Evolutionary conservation across 129 eudicot species (phyloP).

Genomic region (Rutidosis leptorrhynchoides): DNA sequence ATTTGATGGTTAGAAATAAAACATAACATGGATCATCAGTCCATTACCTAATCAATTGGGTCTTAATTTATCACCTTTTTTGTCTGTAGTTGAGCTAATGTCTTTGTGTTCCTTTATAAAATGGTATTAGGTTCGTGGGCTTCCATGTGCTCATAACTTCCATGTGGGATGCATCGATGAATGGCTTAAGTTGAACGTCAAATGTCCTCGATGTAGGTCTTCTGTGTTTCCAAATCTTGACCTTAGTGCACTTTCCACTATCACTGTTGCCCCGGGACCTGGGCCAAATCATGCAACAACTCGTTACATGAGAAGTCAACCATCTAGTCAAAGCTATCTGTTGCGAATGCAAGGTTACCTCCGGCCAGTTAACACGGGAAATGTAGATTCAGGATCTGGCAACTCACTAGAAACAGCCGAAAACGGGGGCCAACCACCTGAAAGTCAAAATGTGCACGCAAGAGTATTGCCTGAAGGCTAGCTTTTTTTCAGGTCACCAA

Average conservation of each 20-base stretch:
- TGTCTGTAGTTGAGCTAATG: background rate
- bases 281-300: conserved; percentile 50
- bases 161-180: conserved; percentile 94
- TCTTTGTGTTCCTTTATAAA: background rate
- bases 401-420: conserved; percentile 45
- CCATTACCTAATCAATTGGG: background rate
- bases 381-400: conserved; percentile 44
- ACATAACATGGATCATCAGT: background rate
- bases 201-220: conserved; percentile 91
- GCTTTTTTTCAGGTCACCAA: background rate
- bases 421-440: conserved; percentile 38
- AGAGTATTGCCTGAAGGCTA: conserved; percentile 23
- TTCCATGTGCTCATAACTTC: conserved; percentile 97
- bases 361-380: conserved; percentile 51
- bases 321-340: conserved; percentile 67
- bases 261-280: conserved; percentile 57
- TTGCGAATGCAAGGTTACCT: conserved; percentile 74
- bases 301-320: conserved; percentile 59
- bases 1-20: background rate
- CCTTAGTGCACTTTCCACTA: conserved; percentile 70
- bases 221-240: conserved; percentile 91
- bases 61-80: background rate
- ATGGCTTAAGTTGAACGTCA: conserved; percentile 87
- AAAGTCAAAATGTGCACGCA: conserved; percentile 7
- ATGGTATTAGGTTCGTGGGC: conserved; percentile 68